Conservation (phyloP, 2,329 filamentous ascomycete species). For the Monosporascus sp. region DNA sequence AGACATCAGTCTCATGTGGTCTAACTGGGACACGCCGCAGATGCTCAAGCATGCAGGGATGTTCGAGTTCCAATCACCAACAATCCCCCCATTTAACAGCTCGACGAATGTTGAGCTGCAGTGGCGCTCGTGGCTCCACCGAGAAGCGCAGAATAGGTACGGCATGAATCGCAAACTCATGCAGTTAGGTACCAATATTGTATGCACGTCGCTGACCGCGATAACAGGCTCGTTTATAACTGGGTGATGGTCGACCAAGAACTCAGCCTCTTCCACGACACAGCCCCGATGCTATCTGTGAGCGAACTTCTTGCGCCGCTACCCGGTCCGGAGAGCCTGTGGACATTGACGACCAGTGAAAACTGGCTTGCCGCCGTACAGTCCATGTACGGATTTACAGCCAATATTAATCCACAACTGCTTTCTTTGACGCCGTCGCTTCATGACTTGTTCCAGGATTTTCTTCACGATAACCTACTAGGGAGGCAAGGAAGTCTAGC, state of each 20-base stretch:
- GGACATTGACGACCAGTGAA: conserved; percentile 52
- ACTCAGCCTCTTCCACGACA: conserved; percentile 61
- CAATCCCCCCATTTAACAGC: conserved; percentile 38
- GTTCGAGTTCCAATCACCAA: conserved; percentile 47
- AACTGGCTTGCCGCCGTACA: conserved; percentile 58
- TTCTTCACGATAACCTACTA: conserved; percentile 58
- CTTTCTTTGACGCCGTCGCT: conserved; percentile 52
- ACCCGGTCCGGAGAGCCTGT: conserved; percentile 55
- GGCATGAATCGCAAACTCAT: conserved; percentile 19
- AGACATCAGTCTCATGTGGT: background rate
- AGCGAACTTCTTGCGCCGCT: conserved; percentile 61
- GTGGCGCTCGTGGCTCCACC: conserved; percentile 61
- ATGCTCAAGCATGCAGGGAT: conserved; percentile 67
- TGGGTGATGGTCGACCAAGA: conserved; percentile 73
- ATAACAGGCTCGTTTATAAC: conserved; percentile 60
- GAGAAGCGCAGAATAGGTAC: conserved; percentile 58
- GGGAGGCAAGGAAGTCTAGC: conserved; percentile 37
- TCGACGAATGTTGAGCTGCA: conserved; percentile 40
- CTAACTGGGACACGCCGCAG: conserved; percentile 23
- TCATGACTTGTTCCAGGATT: conserved; percentile 61
- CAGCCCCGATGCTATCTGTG: conserved; percentile 55
- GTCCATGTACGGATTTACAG: conserved; percentile 48
- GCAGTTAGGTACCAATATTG: conserved; percentile 2
- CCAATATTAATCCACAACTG: conserved; percentile 44
- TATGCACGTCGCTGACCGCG: conserved; percentile 13